These are phyloP conservation scores for Krasilnikovozyma curviuscula DNA, from an alignment of 768 basidiomycete genomes.

Conservation along the genomic window DNA sequence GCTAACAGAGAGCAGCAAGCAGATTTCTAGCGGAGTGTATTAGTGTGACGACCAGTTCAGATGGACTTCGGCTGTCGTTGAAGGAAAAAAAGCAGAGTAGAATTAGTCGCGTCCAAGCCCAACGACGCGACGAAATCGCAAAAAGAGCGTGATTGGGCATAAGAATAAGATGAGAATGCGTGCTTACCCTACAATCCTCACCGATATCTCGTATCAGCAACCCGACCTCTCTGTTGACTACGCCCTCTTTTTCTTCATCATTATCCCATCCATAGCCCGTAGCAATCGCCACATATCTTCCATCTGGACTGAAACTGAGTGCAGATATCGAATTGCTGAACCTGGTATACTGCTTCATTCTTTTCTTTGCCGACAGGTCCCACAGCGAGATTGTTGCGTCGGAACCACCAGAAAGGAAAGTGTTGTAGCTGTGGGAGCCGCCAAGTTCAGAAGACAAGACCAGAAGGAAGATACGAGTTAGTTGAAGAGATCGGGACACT, in stretches of 20 bases:
- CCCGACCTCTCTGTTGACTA: neutral
- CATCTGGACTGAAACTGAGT: constrained; percentile 65
- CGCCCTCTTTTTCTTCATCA: constrained; percentile 37
- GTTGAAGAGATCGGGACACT: no score
- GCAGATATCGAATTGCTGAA: constrained; percentile 53
- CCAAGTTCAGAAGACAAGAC: neutral
- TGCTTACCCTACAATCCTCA: no score
- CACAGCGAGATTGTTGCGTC: constrained; percentile 88
- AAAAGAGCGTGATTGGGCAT: no score
- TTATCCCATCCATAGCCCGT: constrained; percentile 82
- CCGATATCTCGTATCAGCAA: neutral
- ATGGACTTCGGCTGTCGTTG: no score
- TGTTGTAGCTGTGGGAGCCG: constrained; percentile 47
- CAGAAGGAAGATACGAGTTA: neutral
- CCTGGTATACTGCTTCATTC: constrained; percentile 73
- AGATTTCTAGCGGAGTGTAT: no score
- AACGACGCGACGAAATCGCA: no score
- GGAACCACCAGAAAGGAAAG: constrained; percentile 87
- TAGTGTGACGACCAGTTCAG: no score
- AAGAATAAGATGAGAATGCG: no score
- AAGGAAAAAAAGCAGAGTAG: no score
- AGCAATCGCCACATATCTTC: constrained; percentile 61
- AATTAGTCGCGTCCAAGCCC: no score
- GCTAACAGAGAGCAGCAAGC: no score
- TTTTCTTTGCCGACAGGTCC: constrained; percentile 94